Evolutionary conservation across 805 yeast genomes (phyloP).

Genomic region (Saccharomycopsis sp.): DNA sequence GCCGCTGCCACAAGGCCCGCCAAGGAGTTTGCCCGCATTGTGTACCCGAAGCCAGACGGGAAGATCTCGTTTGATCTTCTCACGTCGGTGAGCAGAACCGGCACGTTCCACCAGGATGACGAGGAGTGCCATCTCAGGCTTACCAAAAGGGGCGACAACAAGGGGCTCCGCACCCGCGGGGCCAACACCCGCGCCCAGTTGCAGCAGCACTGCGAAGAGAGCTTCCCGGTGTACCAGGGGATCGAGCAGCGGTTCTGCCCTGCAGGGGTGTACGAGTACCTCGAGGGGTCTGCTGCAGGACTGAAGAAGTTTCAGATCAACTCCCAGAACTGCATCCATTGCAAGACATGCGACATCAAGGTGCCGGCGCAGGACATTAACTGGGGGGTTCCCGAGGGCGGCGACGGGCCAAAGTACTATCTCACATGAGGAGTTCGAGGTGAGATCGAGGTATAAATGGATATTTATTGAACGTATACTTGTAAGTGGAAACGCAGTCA

Average conservation of each 20-base stretch:
- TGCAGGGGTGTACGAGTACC: conserved; percentile 94
- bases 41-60: conserved; percentile 96
- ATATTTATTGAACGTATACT: too few species aligned
- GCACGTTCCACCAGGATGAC: conserved; percentile 91
- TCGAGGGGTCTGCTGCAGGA: conserved; percentile 48
- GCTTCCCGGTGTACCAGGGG: conserved; percentile 72
- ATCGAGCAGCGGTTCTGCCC: conserved; percentile 92
- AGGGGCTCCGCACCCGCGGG: conserved; percentile 18
- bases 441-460: too few species aligned
- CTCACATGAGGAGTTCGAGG: conserved; percentile 43
- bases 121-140: conserved; percentile 80
- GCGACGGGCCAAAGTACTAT: conserved; percentile 95
- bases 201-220: conserved; percentile 19
- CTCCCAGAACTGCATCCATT: conserved; percentile 95
- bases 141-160: conserved; percentile 37
- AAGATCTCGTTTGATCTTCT: conserved; percentile 80
- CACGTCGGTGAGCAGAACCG: conserved; percentile 94
- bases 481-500: too few species aligned
- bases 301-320: conserved; percentile 69
- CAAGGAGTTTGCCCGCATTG: conserved; percentile 54
- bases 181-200: conserved; percentile 24
- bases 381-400: conserved; percentile 99
- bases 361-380: conserved; percentile 89
- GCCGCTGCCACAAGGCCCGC: conserved; percentile 67
- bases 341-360: conserved; percentile 97